Evolutionary conservation across 768 basidiomycete genomes (phyloP).

Genomic region (Lactarius hengduanensis): DNA sequence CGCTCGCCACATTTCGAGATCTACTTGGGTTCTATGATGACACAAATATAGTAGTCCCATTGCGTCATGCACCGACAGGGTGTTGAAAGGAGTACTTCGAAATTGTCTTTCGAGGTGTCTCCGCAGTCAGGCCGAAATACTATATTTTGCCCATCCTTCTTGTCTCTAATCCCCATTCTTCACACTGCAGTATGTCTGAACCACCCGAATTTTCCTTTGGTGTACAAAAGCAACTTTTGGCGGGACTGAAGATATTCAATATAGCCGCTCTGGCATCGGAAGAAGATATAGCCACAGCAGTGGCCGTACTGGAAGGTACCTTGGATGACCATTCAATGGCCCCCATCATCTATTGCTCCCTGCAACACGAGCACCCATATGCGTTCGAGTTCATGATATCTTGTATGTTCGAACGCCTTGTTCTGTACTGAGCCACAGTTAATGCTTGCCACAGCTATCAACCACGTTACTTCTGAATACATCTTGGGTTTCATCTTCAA

Average conservation of each 20-base stretch:
- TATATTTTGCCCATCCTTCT: not conserved
- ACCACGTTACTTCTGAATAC: too few species aligned
- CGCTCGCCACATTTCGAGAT: not conserved
- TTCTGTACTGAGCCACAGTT: not conserved
- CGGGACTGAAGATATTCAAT: conserved; percentile 13
- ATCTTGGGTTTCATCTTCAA: not conserved
- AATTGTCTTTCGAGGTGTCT: not conserved
- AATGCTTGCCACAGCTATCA: conserved; percentile 9
- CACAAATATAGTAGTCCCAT: conserved; percentile 12
- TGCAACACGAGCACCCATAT: conserved; percentile 9
- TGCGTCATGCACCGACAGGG: not conserved
- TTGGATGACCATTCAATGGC: conserved; percentile 16
- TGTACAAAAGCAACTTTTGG: conserved; percentile 9
- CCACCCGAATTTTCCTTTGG: not conserved
- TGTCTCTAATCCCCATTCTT: not conserved
- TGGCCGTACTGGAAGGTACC: conserved; percentile 9
- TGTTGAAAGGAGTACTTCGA: not conserved
- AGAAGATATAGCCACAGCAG: conserved; percentile 9
- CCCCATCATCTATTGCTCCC: conserved; percentile 3
- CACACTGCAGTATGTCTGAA: too few species aligned
- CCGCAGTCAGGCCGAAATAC: not conserved
- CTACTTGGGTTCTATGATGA: not conserved
- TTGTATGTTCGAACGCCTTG: not conserved
- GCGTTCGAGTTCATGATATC: conserved; percentile 21
- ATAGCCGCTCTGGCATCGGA: conserved; percentile 8